Base-by-base conservation (phyloP, 1,139 yeast genomes). In the Lodderomyces beijingensis region DNA sequence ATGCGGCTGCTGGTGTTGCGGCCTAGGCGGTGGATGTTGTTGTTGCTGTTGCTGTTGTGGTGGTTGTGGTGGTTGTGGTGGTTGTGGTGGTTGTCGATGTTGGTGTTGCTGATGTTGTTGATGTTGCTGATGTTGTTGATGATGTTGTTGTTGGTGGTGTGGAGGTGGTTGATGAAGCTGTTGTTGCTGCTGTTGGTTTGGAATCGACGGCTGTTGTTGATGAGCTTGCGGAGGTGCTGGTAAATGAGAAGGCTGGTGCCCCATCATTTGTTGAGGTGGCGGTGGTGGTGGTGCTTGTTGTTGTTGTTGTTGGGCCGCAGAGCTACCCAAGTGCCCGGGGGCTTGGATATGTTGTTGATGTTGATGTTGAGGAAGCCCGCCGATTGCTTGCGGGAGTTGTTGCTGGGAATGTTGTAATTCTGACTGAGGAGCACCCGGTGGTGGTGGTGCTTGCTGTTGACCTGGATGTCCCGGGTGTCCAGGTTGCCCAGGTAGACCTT, bases 391-490 rank as follows among this genome's bases (percentile, higher is more conserved):
- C 22, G 23, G 34, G 13, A 24, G 39, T 21, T 26, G 32, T 11
- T 27, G 35, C 21, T 32, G 44, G n/a, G 37, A 30, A n/a, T 17
- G 35, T 16, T 23, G 40, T n/a, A 13, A 31, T 25, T 28, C 35
- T 3, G 21, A 26, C 16, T 31, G 40, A 5, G 27, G 42, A 27
- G 39, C 47, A 14, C 27, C 39, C 15, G n/a, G n/a, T n/a, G n/a
- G n/a, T n/a, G n/a, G n/a, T n/a, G n/a, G n/a, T n/a, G n/a, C n/a
- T 26, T 26, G 38, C 20, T 46, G 53, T 29, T 37, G 51, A 14
- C 39, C 50, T 16, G 33, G 46, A 12, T 39, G 51, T 16, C 39
- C 50, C 14, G 34, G 46, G 12, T 40, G 51, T 14, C 39, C 50
- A 15, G 34, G 46, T 12, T 40, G 51, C 13, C 39, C 50, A 15